Evolutionary conservation across 345 rosid genomes (phyloP).

Genomic region (Eucalyptus shirleyi): DNA sequence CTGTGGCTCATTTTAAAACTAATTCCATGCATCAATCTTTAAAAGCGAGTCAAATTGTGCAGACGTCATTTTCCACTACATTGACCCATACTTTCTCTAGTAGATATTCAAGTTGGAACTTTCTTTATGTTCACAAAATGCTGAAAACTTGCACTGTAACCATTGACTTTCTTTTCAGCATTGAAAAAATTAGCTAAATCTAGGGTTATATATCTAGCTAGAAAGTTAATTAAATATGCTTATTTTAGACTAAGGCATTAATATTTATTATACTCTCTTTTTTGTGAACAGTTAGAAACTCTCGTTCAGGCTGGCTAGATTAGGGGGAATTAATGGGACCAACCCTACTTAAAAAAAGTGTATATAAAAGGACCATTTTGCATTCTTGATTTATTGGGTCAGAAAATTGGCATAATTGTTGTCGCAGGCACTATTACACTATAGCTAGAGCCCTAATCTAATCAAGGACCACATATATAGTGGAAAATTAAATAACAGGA

Average conservation of each 20-base stretch:
- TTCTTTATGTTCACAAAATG: not conserved
- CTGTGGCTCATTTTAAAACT: not conserved
- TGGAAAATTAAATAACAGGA: not conserved
- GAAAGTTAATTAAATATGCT: not conserved
- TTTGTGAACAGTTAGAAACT: not conserved
- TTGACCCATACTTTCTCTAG: not conserved
- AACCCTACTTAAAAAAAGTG: not conserved
- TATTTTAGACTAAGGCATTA: not conserved
- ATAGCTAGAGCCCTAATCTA: not conserved
- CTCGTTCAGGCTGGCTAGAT: not conserved
- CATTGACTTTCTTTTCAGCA: not conserved
- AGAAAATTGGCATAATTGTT: not conserved
- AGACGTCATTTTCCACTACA: not conserved
- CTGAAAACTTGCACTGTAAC: not conserved
- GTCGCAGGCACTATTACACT: not conserved
- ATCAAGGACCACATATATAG: not conserved
- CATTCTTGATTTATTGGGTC: not conserved
- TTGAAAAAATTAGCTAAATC: not conserved
- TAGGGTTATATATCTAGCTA: not conserved
- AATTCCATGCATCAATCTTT: not conserved
- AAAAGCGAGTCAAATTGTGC: not conserved
- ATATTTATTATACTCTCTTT: not conserved
- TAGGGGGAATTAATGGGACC: not conserved
- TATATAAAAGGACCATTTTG: not conserved
- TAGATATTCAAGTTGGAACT: not conserved